These are phyloP conservation scores for Leccinum subatratum DNA, from an alignment of 1,284 basidiomycete genomes.

Conservation along the genomic window DNA sequence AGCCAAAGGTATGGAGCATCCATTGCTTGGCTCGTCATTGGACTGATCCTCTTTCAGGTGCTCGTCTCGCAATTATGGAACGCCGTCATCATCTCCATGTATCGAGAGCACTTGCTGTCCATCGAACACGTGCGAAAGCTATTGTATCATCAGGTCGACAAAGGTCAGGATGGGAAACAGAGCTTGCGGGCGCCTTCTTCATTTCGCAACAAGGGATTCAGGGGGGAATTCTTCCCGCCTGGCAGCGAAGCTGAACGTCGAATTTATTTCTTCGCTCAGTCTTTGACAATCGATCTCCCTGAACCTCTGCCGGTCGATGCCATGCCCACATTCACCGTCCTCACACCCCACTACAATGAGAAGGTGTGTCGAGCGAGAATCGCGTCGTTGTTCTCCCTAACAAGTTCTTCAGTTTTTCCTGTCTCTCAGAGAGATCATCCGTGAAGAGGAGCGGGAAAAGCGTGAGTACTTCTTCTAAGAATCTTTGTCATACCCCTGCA, in stretches of 20 bases:
- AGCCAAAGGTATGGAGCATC: slow-evolving; percentile 72
- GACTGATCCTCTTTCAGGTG: slow-evolving; percentile 51
- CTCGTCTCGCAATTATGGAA: slow-evolving; percentile 98
- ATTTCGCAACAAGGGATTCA: slow-evolving; percentile 83
- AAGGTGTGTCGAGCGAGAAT: slow-evolving; percentile 51
- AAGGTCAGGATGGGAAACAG: slow-evolving; percentile 75
- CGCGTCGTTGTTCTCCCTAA: slow-evolving; percentile 10
- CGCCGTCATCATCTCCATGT: slow-evolving; percentile 99
- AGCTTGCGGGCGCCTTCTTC: slow-evolving; percentile 94
- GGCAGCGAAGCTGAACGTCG: slow-evolving; percentile 91
- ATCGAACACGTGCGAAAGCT: slow-evolving; percentile 94
- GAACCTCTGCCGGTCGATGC: slow-evolving; percentile 88
- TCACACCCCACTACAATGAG: slow-evolving; percentile 94
- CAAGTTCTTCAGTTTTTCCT: slow-evolving; percentile 63
- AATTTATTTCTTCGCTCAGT: slow-evolving; percentile 96
- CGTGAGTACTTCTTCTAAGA: slow-evolving; percentile 39
- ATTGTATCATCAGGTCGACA: slow-evolving; percentile 91
- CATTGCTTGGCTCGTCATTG: background rate
- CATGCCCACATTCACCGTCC: slow-evolving; percentile 95
- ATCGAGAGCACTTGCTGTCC: slow-evolving; percentile 91
- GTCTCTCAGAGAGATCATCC: slow-evolving; percentile 91
- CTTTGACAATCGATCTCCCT: slow-evolving; percentile 84
- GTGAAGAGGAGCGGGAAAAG: slow-evolving; percentile 74
- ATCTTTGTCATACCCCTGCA: background rate
- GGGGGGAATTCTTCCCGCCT: slow-evolving; percentile 88